These are phyloP conservation scores for Capsicum pubescens DNA, from an alignment of 257 asterid genomes.

Conservation along the genomic window DNA sequence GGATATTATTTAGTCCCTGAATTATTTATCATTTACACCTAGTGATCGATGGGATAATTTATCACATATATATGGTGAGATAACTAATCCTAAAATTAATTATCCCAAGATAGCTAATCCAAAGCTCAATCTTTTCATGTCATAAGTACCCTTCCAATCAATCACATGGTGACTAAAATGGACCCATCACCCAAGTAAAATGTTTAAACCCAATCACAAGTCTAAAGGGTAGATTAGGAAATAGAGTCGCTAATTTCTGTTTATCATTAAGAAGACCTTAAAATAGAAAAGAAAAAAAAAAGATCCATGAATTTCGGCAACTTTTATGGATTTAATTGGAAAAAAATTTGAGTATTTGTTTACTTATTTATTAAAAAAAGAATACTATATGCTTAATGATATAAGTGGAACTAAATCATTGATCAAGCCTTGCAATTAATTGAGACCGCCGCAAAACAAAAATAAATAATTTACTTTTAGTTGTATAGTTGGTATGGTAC, in stretches of 20 bases:
- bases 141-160: slow-evolving; percentile 31
- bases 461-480: not conserved
- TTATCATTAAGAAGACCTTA: not conserved
- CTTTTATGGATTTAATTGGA: slow-evolving; percentile 19
- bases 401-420: not conserved
- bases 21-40: too few relatives aligned
- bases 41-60: too few relatives aligned
- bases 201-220: slow-evolving; percentile 31
- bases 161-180: slow-evolving; percentile 35
- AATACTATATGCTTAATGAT: not conserved
- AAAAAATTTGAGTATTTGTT: too few relatives aligned
- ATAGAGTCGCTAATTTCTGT: not conserved
- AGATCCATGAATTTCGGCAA: slow-evolving; percentile 18
- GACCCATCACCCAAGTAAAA: slow-evolving; percentile 19
- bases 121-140: not conserved
- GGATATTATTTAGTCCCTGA: too few relatives aligned
- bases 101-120: too few relatives aligned
- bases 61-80: too few relatives aligned
- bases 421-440: not conserved
- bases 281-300: not conserved
- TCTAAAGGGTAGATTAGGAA: slow-evolving; percentile 27
- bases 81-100: too few relatives aligned
- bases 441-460: not conserved
- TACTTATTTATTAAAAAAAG: not conserved
- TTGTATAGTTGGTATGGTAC: not conserved